Evolutionary conservation across 305 asterid species (phyloP).

Genomic region (Ilex paraguariensis): DNA sequence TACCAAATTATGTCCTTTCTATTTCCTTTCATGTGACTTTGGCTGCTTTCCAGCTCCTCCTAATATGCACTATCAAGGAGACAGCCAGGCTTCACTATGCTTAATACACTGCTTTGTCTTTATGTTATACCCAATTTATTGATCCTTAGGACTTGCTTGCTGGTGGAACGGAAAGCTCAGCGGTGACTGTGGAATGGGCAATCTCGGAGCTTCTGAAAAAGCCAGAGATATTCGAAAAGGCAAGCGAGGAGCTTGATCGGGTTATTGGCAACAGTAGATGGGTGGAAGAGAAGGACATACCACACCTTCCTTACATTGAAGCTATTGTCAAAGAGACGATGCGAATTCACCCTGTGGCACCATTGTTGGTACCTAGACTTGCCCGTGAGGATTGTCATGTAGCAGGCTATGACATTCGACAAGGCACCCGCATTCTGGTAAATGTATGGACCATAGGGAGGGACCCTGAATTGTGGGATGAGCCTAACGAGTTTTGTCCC

Average conservation of each 20-base stretch:
- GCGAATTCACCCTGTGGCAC: slow-evolving; percentile 82
- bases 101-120: not conserved
- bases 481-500: slow-evolving; percentile 51
- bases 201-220: slow-evolving; percentile 33
- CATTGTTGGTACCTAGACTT: slow-evolving; percentile 57
- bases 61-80: no score
- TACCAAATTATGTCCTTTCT: no score
- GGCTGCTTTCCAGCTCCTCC: no score
- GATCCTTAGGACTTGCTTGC: slow-evolving; percentile 52
- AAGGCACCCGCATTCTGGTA: slow-evolving; percentile 53
- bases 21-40: no score
- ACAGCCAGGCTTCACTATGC: no score
- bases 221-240: slow-evolving; percentile 46
- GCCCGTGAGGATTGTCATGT: slow-evolving; percentile 57
- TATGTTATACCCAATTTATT: not conserved
- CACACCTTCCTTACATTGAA: slow-evolving; percentile 51
- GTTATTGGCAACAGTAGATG: slow-evolving; percentile 53
- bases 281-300: slow-evolving; percentile 42
- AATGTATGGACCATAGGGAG: slow-evolving; percentile 70
- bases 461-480: slow-evolving; percentile 69
- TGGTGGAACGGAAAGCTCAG: slow-evolving; percentile 90
- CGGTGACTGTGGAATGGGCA: slow-evolving; percentile 68
- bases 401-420: slow-evolving; percentile 32
- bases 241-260: slow-evolving; percentile 65
- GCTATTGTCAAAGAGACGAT: slow-evolving; percentile 74